Percentiles rank a stretch among this genome's conserved stretches.
Conservation (phyloP, 345 rosid species). For the Citropsis articulata region DNA sequence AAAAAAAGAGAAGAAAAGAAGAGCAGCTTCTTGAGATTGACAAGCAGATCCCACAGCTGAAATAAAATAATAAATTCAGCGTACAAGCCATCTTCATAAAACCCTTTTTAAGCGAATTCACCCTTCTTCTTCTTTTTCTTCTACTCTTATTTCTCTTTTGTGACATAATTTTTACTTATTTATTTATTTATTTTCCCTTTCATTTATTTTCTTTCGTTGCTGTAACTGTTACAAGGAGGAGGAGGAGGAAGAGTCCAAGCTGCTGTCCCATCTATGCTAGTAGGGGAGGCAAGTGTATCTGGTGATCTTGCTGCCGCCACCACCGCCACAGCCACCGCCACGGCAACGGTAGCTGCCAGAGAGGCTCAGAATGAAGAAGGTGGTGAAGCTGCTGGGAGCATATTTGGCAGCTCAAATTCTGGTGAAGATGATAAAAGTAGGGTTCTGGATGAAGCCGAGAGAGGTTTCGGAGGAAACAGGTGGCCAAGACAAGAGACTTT, state of each 20-base stretch:
- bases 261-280: constrained; percentile 1
- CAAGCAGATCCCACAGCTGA: constrained; percentile 54
- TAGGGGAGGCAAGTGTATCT: constrained; percentile 12
- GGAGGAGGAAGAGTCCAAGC: constrained; percentile 9
- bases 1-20: constrained; percentile 7
- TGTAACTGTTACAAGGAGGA: constrained; percentile 28
- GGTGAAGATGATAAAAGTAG: constrained; percentile 24
- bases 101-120: constrained; percentile 33
- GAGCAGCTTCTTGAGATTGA: constrained; percentile 65
- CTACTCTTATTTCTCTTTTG: constrained; percentile 14
- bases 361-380: constrained; percentile 1
- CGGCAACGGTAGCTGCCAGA: neutral
- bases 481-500: constrained; percentile 58
- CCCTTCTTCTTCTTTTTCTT: constrained; percentile 4
- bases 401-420: constrained; percentile 20
- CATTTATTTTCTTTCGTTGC: constrained; percentile 18
- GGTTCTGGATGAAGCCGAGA: constrained; percentile 24
- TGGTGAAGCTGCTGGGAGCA: constrained; percentile 4
- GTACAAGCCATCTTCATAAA: constrained; percentile 43
- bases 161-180: constrained; percentile 2
- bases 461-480: constrained; percentile 38
- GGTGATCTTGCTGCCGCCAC: constrained; percentile 20
- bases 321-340: neutral
- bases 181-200: constrained; percentile 8
- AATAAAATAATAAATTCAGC: constrained; percentile 46